Conservation (phyloP, 805 yeast species). For the Suhomyces sp. region DNA sequence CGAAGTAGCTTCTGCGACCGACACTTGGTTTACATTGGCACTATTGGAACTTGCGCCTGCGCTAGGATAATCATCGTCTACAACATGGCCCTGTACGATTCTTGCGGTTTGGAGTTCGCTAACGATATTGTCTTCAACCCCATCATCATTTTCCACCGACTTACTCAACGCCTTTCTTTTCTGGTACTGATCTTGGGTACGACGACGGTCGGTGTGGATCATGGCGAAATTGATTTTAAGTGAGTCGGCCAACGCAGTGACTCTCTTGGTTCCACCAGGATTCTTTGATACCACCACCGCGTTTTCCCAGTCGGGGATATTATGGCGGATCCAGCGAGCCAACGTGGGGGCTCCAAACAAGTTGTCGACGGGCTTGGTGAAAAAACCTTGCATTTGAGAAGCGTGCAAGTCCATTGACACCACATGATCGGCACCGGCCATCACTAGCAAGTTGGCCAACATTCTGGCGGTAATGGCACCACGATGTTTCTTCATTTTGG, state of each 20-base stretch:
- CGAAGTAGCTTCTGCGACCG: constrained; percentile 10
- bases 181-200: constrained; percentile 64
- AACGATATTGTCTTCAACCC: constrained; percentile 65
- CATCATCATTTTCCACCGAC: constrained; percentile 42
- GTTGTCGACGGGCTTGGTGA: constrained; percentile 95
- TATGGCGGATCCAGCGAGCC: constrained; percentile 92
- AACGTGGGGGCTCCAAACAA: constrained; percentile 94
- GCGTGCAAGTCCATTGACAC: constrained; percentile 97
- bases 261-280: constrained; percentile 98
- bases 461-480: constrained; percentile 98
- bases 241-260: constrained; percentile 96
- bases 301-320: constrained; percentile 77
- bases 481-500: constrained; percentile 97
- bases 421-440: constrained; percentile 99
- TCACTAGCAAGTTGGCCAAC: constrained; percentile 90
- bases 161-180: constrained; percentile 42
- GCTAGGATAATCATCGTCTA: constrained; percentile 69
- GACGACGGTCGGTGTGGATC: constrained; percentile 97
- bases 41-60: constrained; percentile 4
- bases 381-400: constrained; percentile 98
- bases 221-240: constrained; percentile 95
- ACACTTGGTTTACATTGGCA: constrained; percentile 3
- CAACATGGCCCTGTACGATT: constrained; percentile 95
- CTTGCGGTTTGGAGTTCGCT: constrained; percentile 92
- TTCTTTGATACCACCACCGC: constrained; percentile 98